A percentile compares a stretch with the other conserved stretches of the same genome.
phyloP scores from a whole-genome alignment of 2,329 filamentous ascomycete genomes.

The Phyllosticta citrichinensis region DNA sequence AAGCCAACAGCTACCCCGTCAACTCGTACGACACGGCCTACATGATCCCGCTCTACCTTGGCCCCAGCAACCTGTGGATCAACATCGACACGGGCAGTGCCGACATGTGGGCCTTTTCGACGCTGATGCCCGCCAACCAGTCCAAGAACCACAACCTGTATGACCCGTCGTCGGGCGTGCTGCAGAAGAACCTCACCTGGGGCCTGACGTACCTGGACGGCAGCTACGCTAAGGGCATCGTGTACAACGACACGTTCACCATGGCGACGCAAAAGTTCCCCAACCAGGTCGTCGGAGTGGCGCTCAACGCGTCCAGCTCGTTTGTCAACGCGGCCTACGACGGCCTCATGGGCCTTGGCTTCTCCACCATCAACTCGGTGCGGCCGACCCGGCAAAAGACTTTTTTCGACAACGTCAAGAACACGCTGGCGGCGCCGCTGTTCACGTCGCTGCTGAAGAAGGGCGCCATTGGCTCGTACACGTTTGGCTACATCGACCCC shows the following conservation, averaged over 20 bases:
- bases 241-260: slow-evolving; percentile 55
- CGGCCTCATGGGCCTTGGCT: slow-evolving; percentile 51
- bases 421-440: slow-evolving; percentile 39
- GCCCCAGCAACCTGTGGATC: slow-evolving; percentile 38
- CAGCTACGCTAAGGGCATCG: slow-evolving; percentile 51
- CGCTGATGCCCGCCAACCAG: not conserved
- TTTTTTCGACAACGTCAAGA: slow-evolving; percentile 50
- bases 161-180: slow-evolving; percentile 34
- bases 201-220: slow-evolving; percentile 56
- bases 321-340: slow-evolving; percentile 43
- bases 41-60: slow-evolving; percentile 50
- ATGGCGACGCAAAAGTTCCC: slow-evolving; percentile 50
- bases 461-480: slow-evolving; percentile 38
- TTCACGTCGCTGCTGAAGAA: slow-evolving; percentile 51
- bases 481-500: slow-evolving; percentile 51
- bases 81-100: slow-evolving; percentile 63
- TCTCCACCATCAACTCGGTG: slow-evolving; percentile 50
- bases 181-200: slow-evolving; percentile 40
- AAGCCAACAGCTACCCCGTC: not conserved
- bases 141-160: slow-evolving; percentile 48
- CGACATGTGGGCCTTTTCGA: slow-evolving; percentile 43
- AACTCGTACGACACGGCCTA: slow-evolving; percentile 25
- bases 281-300: slow-evolving; percentile 55
- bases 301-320: slow-evolving; percentile 44
- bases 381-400: slow-evolving; percentile 41